Conservation (phyloP, 148 eudicot species). For the Selenicereus undatus region DNA sequence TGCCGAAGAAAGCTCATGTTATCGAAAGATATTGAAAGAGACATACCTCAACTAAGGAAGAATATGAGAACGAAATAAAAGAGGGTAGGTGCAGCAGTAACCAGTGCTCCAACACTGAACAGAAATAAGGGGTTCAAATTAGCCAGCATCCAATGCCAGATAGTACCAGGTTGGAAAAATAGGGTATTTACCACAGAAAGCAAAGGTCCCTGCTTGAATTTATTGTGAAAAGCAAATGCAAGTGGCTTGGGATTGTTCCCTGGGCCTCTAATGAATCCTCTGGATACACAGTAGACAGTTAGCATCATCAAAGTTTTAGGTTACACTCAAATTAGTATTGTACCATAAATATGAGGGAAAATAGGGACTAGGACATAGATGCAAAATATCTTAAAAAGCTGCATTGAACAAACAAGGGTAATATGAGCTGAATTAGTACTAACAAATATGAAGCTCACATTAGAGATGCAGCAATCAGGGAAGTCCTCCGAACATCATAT, state of each 20-base stretch:
- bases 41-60: constrained; percentile 55
- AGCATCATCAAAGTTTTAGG: not conserved
- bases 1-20: not conserved
- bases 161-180: not conserved
- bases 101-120: constrained; percentile 94
- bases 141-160: not conserved
- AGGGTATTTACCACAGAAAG: constrained; percentile 72
- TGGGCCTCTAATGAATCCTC: constrained; percentile 98
- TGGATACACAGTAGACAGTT: constrained; percentile 26
- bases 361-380: not conserved
- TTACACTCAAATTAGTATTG: not conserved
- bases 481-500: constrained; percentile 80
- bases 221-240: constrained; percentile 78
- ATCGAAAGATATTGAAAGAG: not conserved
- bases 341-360: not conserved
- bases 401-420: not conserved
- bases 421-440: not conserved
- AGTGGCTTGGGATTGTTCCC: constrained; percentile 77
- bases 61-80: constrained; percentile 63
- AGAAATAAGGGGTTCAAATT: constrained; percentile 2
- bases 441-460: constrained; percentile 49
- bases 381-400: not conserved
- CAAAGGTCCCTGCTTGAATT: constrained; percentile 89
- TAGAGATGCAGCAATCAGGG: constrained; percentile 74
- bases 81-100: constrained; percentile 91